Percentiles rank a stretch among this genome's conserved stretches.
Conservation (phyloP, 768 basidiomycete species). For the Lentinula sp. region DNA sequence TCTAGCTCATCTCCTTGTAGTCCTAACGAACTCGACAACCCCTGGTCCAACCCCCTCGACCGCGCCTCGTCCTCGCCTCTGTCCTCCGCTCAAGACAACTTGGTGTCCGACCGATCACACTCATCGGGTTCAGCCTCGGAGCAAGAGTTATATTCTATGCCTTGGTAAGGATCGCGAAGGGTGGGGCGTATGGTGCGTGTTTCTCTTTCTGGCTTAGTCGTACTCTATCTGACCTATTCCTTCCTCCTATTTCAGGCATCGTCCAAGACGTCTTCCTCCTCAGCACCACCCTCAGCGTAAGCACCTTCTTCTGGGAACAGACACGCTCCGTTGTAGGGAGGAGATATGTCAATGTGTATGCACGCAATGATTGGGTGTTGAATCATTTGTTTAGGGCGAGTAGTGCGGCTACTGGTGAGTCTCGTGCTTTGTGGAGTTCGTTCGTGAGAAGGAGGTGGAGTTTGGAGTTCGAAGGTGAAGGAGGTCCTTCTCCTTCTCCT, state of each 20-base stretch:
- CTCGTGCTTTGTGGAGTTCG: too few relatives aligned
- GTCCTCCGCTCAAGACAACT: slow-evolving; percentile 84
- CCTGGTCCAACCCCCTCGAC: slow-evolving; percentile 97
- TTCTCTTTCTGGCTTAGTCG: too few relatives aligned
- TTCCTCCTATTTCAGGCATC: too few relatives aligned
- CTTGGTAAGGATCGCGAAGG: slow-evolving; percentile 80
- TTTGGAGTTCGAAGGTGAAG: slow-evolving; percentile 79
- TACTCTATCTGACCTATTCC: too few relatives aligned
- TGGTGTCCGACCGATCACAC: slow-evolving; percentile 94
- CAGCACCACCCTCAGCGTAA: slow-evolving; percentile 86
- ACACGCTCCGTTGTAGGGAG: slow-evolving; percentile 85
- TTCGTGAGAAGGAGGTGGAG: slow-evolving; percentile 85
- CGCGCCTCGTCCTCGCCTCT: slow-evolving; percentile 89
- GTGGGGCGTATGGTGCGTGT: slow-evolving; percentile 88
- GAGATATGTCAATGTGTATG: slow-evolving; percentile 85
- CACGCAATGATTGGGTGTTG: slow-evolving; percentile 93
- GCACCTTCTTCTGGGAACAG: slow-evolving; percentile 71
- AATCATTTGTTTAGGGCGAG: slow-evolving; percentile 97
- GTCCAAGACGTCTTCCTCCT: slow-evolving; percentile 96
- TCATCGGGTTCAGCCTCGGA: slow-evolving; percentile 96
- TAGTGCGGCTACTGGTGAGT: too few relatives aligned
- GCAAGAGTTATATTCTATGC: slow-evolving; percentile 96
- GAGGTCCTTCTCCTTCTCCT: too few relatives aligned
- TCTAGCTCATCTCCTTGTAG: slow-evolving; percentile 30
- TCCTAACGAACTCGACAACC: slow-evolving; percentile 97